Conservation (phyloP, 202 grass and related monocot genomes). For the Panicum hallii region DNA sequence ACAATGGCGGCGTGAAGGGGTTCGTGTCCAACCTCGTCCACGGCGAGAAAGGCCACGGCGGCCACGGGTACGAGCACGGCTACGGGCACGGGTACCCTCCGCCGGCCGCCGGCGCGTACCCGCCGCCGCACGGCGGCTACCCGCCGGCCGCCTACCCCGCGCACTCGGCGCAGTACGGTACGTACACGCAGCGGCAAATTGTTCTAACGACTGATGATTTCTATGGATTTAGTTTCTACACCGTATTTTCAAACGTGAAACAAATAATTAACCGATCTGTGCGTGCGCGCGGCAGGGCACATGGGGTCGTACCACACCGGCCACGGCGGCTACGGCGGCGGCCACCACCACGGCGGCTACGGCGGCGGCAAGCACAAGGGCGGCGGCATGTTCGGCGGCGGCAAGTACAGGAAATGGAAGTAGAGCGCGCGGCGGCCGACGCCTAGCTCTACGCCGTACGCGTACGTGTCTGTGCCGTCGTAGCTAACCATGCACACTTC, state of each 20-base stretch:
- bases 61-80: not conserved
- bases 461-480: not conserved
- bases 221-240: too few relatives aligned
- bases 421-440: not conserved
- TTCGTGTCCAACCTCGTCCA: constrained; percentile 44
- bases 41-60: constrained; percentile 31
- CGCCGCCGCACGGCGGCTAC: constrained; percentile 30
- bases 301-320: constrained; percentile 49
- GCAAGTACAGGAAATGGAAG: constrained; percentile 58
- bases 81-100: constrained; percentile 34
- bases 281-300: constrained; percentile 2
- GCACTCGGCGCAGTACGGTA: constrained; percentile 38
- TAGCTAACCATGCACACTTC: not conserved
- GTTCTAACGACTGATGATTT: too few relatives aligned
- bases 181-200: not conserved
- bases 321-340: constrained; percentile 49
- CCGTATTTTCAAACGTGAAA: too few relatives aligned
- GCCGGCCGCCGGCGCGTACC: not conserved
- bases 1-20: constrained; percentile 58
- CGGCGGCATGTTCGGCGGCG: constrained; percentile 52
- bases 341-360: not conserved
- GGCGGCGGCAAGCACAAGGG: constrained; percentile 58
- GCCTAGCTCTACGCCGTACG: not conserved
- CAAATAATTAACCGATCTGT: too few relatives aligned
- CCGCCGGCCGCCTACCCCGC: constrained; percentile 39